Conservation (phyloP, 2,329 filamentous ascomycete species). For the Stenocarpella maydis region DNA sequence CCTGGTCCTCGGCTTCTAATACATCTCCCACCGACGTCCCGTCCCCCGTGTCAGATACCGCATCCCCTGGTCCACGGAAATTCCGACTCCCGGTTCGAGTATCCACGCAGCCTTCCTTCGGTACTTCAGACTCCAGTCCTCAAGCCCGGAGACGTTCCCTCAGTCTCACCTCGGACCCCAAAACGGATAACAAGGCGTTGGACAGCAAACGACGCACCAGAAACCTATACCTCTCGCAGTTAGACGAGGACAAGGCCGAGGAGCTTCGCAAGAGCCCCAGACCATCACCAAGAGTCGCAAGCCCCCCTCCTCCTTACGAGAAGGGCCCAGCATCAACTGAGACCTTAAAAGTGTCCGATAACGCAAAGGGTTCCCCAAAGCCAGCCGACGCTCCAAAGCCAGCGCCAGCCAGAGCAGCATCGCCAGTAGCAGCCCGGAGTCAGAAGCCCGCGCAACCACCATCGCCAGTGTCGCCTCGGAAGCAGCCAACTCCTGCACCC, state of each 20-base stretch:
- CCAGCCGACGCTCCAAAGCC: slow-evolving; percentile 11
- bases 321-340: slow-evolving; percentile 25
- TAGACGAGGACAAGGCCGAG: slow-evolving; percentile 26
- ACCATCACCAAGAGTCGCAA: slow-evolving; percentile 27
- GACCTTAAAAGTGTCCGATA: slow-evolving; percentile 26
- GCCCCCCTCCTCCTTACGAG: slow-evolving; percentile 24
- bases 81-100: slow-evolving; percentile 22
- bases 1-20: slow-evolving; percentile 19
- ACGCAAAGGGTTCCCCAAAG: slow-evolving; percentile 11
- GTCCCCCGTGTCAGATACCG: slow-evolving; percentile 20
- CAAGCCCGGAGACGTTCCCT: slow-evolving; percentile 17
- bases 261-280: slow-evolving; percentile 26
- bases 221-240: slow-evolving; percentile 19
- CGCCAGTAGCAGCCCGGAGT: neutral
- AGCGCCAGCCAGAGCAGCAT: slow-evolving; percentile 1
- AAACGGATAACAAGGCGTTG: slow-evolving; percentile 22
- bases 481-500: slow-evolving; percentile 7
- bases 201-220: slow-evolving; percentile 18
- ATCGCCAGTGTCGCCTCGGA: slow-evolving; percentile 17
- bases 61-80: slow-evolving; percentile 20
- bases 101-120: slow-evolving; percentile 20
- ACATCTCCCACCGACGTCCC: slow-evolving; percentile 21
- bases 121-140: slow-evolving; percentile 20
- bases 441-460: too few species aligned
- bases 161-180: slow-evolving; percentile 12